Evolutionary conservation across 2,329 filamentous ascomycete species (phyloP).

Genomic region (Alternaria sp.): DNA sequence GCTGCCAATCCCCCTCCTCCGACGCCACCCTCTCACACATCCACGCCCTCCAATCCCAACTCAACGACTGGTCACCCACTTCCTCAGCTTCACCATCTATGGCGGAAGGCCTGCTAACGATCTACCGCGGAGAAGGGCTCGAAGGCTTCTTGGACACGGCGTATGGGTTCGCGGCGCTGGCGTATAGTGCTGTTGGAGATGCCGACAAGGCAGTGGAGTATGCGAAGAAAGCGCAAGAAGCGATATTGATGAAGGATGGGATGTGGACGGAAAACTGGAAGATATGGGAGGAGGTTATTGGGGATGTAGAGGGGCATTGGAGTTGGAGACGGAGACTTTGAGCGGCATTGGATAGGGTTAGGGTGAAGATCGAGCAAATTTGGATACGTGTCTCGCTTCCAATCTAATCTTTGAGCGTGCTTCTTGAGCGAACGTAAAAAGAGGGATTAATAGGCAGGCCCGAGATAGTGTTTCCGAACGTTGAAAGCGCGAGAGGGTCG

Average conservation of each 20-base stretch:
- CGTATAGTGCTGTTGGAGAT: slow-evolving; percentile 46
- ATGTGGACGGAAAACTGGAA: slow-evolving; percentile 35
- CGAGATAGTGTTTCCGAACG: too few species aligned
- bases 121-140: slow-evolving; percentile 47
- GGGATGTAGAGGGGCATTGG: slow-evolving; percentile 6
- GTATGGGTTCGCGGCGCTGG: slow-evolving; percentile 50
- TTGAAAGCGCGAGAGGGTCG: too few species aligned
- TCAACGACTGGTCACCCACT: slow-evolving; percentile 39
- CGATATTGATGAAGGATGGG: slow-evolving; percentile 48
- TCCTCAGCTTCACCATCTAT: slow-evolving; percentile 26
- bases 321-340: slow-evolving; percentile 9
- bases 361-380: too few species aligned
- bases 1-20: slow-evolving; percentile 40
- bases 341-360: not conserved
- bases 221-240: slow-evolving; percentile 44
- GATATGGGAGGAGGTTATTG: slow-evolving; percentile 40
- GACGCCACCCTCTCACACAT: slow-evolving; percentile 43
- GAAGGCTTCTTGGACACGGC: slow-evolving; percentile 49
- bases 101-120: slow-evolving; percentile 42
- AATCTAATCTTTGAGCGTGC: too few species aligned
- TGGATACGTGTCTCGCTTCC: too few species aligned
- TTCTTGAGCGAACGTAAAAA: not conserved
- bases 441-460: too few species aligned
- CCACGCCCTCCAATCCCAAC: slow-evolving; percentile 32
- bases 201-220: slow-evolving; percentile 34